Evolutionary conservation across 306 rosid species (phyloP).

Genomic region (Cicer chorassanicum): DNA sequence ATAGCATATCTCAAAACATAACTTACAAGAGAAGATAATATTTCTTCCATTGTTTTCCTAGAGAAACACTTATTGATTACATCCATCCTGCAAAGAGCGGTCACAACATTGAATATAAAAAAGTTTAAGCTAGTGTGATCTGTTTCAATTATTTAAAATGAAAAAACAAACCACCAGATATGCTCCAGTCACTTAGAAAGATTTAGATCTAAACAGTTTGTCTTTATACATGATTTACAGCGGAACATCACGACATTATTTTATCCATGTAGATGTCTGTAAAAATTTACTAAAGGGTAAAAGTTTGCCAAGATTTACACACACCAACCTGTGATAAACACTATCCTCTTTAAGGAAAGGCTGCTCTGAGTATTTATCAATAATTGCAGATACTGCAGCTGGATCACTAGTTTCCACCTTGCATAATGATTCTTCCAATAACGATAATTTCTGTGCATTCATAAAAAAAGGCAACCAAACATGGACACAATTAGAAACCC

Average conservation of each 20-base stretch:
- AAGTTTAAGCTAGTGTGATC: not conserved
- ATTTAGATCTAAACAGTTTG: not conserved
- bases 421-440: constrained; percentile 75
- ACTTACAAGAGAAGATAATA: constrained; percentile 82
- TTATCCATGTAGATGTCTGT: not conserved
- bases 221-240: not conserved
- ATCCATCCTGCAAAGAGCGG: constrained; percentile 60
- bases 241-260: not conserved
- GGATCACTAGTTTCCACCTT: constrained; percentile 64
- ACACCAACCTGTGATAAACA: constrained; percentile 68
- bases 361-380: constrained; percentile 62
- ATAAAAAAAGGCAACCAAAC: constrained; percentile 40
- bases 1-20: constrained; percentile 25
- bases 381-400: constrained; percentile 57
- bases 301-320: constrained; percentile 5
- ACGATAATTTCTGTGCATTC: constrained; percentile 61
- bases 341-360: constrained; percentile 66
- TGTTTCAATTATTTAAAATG: constrained; percentile 22
- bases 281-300: not conserved
- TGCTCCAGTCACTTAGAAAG: not conserved
- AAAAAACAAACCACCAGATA: not conserved
- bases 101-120: constrained; percentile 33
- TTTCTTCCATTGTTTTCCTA: constrained; percentile 71
- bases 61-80: constrained; percentile 87
- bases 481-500: constrained; percentile 28